These are phyloP conservation scores for Chlamydomonas urium DNA, from an alignment of 139 green algal genomes.

Conservation along the genomic window DNA sequence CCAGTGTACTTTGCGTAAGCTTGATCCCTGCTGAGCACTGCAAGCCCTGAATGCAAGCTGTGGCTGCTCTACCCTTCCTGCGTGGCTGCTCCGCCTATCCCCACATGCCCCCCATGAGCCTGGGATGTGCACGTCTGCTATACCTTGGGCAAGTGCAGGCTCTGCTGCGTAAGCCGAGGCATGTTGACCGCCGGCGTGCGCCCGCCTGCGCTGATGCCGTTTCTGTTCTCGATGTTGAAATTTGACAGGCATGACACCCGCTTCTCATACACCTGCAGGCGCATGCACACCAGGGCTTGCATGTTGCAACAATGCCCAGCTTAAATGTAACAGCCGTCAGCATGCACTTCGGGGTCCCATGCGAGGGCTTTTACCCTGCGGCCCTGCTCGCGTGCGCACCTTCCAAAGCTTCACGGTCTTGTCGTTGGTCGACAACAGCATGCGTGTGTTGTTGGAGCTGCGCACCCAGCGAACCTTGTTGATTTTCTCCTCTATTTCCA, in stretches of 20 bases:
- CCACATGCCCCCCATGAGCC: too few species aligned
- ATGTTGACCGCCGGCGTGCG: not conserved
- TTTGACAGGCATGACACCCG: constrained; percentile 68
- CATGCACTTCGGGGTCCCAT: not conserved
- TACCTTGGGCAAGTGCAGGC: not conserved
- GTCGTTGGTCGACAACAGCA: constrained; percentile 91
- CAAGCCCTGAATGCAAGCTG: not conserved
- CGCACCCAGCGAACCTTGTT: constrained; percentile 93
- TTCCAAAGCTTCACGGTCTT: constrained; percentile 99
- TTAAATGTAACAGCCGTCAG: not conserved
- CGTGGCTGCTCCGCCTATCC: not conserved
- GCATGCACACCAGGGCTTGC: not conserved
- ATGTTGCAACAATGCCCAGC: not conserved
- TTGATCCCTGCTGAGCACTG: not conserved
- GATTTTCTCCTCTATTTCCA: constrained; percentile 99
- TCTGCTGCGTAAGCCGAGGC: not conserved
- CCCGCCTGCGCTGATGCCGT: not conserved
- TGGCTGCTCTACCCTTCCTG: not conserved
- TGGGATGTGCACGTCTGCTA: too few species aligned
- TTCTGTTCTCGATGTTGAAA: too few species aligned
- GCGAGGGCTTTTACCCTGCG: too few species aligned
- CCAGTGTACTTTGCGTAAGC: not conserved
- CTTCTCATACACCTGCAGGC: constrained; percentile 83
- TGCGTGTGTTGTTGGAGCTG: constrained; percentile 48
- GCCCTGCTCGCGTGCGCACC: constrained; percentile 59